Evolutionary conservation across 2,329 filamentous ascomycete genomes (phyloP), one percentile per base, ranked within the genome.

Genomic region (Beauveria bassiana): DNA sequence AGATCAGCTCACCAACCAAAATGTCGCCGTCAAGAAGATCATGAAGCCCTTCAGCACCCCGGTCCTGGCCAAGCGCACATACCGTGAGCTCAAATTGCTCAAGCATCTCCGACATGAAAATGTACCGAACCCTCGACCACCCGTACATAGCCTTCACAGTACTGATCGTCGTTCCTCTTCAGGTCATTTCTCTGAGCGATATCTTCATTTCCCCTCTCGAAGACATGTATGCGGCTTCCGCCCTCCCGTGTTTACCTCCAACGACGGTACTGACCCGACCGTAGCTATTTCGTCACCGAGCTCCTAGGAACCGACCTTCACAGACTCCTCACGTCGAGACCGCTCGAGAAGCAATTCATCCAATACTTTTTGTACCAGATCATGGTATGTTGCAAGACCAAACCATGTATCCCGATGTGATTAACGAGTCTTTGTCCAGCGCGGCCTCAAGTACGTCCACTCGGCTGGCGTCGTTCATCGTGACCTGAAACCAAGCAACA

Each of bases 41-140:
- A 98, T 99, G 93, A 99, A 98, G 82, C 95, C 95, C 10, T 99
- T 99, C 79, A 97, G 93, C 82, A 99, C 95, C n/a, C 93, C 95
- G 1, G 95, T 99, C 63, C 83, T 99, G 53, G 95, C 95, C 63
- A 99, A 99, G 82, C 86, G 95, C 73, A 99, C 95, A 67, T 99
- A 99, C 76, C 88, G 95, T 72, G 95, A 99, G 77, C 80, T 99
- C 73, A 99, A 98, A 81, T 85, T 99, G 65, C 81, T 99, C 71
- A 99, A 98, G 81, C 95, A 99, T 73, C 81, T 99, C 64, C 88
- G 88, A 73, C 95, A 99, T 75, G 95, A 99, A 79, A 99, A 99
- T 79, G 93, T 96, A 76, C 59, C 75, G 68, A 43, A 20, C 45
- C 42, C 22, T 50, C 66, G 64, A 56, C 51, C 10, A 34, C 38